phyloP scores from a whole-genome alignment of 2,329 filamentous ascomycete species.

The Pseudocercospora cruenta region DNA sequence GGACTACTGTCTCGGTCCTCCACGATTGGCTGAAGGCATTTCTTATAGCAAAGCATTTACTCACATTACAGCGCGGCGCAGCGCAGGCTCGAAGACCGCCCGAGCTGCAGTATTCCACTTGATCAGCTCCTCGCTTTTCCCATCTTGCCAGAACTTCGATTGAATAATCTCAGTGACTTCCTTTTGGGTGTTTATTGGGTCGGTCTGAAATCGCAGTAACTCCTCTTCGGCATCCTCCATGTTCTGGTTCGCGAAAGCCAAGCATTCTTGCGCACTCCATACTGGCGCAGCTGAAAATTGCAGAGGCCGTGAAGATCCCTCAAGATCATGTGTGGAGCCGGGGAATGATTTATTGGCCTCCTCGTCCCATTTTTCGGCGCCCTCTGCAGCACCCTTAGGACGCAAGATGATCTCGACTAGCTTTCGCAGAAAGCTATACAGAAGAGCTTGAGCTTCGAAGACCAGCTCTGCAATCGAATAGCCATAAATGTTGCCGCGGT shows the following conservation, averaged over 20 bases:
- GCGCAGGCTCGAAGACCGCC: not conserved
- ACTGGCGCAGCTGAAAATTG: not conserved
- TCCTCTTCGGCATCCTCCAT: not conserved
- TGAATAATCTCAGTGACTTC: not conserved
- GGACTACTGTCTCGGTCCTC: too few species aligned
- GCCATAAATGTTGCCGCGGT: conserved; percentile 1
- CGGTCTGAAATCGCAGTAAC: not conserved
- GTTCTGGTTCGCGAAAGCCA: not conserved
- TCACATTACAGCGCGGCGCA: not conserved
- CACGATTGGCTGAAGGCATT: too few species aligned
- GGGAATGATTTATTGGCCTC: not conserved
- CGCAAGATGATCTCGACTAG: not conserved
- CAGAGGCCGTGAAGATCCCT: not conserved
- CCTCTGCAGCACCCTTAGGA: not conserved
- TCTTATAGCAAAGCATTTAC: too few species aligned
- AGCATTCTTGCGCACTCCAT: not conserved
- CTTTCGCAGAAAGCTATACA: conserved; percentile 8
- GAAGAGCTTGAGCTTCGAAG: conserved; percentile 9
- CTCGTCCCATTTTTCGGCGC: not conserved
- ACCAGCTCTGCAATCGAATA: conserved; percentile 13
- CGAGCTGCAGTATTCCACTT: not conserved
- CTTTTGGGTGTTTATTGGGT: not conserved
- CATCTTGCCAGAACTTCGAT: not conserved
- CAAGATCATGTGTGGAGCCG: not conserved
- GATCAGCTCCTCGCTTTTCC: not conserved